Conservation (phyloP, 2,329 filamentous ascomycete species). For the Fusarium anthophilum region DNA sequence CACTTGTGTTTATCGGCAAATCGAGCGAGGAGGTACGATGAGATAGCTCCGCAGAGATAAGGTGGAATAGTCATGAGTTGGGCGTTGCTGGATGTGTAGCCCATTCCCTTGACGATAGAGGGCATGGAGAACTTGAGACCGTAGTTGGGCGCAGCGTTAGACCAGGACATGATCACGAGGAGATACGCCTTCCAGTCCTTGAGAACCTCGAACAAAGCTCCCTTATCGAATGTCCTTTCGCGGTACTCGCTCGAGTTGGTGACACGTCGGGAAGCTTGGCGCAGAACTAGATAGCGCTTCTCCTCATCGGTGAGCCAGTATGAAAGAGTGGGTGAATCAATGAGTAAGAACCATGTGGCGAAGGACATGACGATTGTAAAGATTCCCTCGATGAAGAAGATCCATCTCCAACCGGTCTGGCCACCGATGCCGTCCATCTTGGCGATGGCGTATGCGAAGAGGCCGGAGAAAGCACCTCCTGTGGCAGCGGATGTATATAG, state of each 20-base stretch:
- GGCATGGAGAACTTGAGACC: conserved; percentile 47
- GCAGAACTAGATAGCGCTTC: conserved; percentile 26
- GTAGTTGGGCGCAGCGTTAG: conserved; percentile 48
- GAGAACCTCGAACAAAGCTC: conserved; percentile 9
- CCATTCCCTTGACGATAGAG: conserved; percentile 52
- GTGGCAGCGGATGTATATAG: conserved; percentile 42
- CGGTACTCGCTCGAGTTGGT: conserved; percentile 24
- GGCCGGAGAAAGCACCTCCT: conserved; percentile 37
- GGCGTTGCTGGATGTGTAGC: conserved; percentile 46
- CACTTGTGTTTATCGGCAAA: conserved; percentile 45
- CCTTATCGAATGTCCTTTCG: conserved; percentile 19
- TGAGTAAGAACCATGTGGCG: conserved; percentile 59
- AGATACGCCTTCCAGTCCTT: conserved; percentile 49
- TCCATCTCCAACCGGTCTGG: conserved; percentile 37
- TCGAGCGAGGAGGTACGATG: conserved; percentile 37
- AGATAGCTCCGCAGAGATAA: conserved; percentile 41
- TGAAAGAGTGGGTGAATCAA: conserved; percentile 26
- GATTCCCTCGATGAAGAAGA: conserved; percentile 41
- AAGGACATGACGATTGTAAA: conserved; percentile 49
- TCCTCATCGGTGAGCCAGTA: conserved; percentile 35
- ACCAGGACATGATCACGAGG: conserved; percentile 52
- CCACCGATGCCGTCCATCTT: conserved; percentile 31
- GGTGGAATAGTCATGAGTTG: conserved; percentile 49
- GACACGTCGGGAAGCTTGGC: conserved; percentile 22
- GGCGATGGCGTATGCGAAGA: conserved; percentile 36